Evolutionary conservation across 768 basidiomycete species (phyloP).

Genomic region (Suillus spraguei): DNA sequence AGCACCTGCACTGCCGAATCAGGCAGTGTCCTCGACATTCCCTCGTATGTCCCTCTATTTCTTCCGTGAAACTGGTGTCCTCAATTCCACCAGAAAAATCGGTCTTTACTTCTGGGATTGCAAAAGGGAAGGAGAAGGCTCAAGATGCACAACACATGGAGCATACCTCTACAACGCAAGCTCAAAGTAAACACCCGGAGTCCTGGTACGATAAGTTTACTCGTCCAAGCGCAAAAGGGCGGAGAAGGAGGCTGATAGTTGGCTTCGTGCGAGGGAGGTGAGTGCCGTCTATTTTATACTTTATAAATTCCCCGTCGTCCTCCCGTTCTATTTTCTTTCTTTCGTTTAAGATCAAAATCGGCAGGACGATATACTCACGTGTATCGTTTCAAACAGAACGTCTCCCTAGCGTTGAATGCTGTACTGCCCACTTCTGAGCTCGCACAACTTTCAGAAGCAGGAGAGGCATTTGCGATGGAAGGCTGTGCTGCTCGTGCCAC

Average conservation of each 20-base stretch:
- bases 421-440: constrained; percentile 25
- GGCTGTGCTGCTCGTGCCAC: constrained; percentile 4
- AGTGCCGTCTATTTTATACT: background rate
- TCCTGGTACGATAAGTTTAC: background rate
- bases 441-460: constrained; percentile 25
- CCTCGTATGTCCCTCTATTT: background rate
- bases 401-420: constrained; percentile 30
- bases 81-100: background rate
- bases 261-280: constrained; percentile 2
- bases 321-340: too few relatives aligned
- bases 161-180: background rate
- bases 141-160: background rate
- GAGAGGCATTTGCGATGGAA: constrained; percentile 23
- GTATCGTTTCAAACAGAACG: constrained; percentile 16
- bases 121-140: background rate
- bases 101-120: background rate
- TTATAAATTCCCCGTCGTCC: too few relatives aligned
- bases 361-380: background rate
- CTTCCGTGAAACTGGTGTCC: too few relatives aligned
- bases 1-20: background rate
- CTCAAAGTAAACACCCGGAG: background rate
- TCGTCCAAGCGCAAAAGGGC: background rate
- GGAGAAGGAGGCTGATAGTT: background rate
- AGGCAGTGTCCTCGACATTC: background rate
- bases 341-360: background rate